phyloP scores from a whole-genome alignment of 345 rosid species.

The Syzygium aqueum region DNA sequence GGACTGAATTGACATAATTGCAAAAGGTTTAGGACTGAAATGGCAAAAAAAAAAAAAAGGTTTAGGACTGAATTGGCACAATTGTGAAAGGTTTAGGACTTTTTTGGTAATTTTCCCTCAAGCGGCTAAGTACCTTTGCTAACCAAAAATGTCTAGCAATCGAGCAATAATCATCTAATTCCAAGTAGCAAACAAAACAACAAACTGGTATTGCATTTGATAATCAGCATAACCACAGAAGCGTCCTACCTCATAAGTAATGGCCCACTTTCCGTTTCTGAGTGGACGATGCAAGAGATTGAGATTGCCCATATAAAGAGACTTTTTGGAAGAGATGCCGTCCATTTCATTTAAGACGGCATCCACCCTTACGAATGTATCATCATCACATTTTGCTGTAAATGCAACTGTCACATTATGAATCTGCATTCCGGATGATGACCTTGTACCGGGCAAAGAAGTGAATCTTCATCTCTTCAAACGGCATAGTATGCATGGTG shows the following conservation, averaged over 20 bases:
- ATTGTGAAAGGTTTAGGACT: too few relatives aligned
- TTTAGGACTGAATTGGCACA: too few relatives aligned
- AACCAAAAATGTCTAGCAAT: background rate
- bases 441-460: background rate
- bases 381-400: conserved; percentile 96
- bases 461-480: too few relatives aligned
- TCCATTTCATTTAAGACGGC: too few relatives aligned
- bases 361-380: conserved; percentile 83
- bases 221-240: background rate
- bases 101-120: too few relatives aligned
- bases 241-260: conserved; percentile 66
- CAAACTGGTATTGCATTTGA: background rate
- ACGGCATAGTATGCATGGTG: too few relatives aligned
- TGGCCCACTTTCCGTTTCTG: conserved; percentile 93
- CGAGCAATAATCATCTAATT: background rate
- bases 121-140: background rate
- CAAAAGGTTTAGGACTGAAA: too few relatives aligned
- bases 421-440: conserved; percentile 32
- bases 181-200: background rate
- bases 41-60: too few relatives aligned
- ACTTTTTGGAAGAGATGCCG: conserved; percentile 36
- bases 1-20: too few relatives aligned
- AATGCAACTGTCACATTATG: conserved; percentile 76
- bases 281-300: conserved; percentile 94
- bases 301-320: conserved; percentile 98